Evolutionary conservation across 2,329 filamentous ascomycete genomes (phyloP).

Genomic region (Xylariaceae sp.): DNA sequence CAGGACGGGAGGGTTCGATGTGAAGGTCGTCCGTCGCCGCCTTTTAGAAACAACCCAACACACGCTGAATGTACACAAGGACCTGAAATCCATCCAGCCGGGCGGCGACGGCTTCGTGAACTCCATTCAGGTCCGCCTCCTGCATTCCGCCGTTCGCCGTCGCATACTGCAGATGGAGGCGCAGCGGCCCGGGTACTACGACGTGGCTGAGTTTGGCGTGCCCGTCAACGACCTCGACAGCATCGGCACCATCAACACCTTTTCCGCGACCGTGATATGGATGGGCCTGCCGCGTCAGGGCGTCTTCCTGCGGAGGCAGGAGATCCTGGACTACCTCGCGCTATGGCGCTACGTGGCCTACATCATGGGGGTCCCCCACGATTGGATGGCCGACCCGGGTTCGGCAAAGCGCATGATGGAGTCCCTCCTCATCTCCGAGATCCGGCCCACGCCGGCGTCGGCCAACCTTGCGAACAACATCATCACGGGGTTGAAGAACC

Average conservation of each 20-base stretch:
- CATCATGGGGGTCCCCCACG: constrained; percentile 63
- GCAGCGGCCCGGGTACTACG: constrained; percentile 57
- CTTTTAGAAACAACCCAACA: constrained; percentile 68
- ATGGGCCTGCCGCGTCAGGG: constrained; percentile 64
- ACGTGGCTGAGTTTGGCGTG: constrained; percentile 51
- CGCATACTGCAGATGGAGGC: constrained; percentile 56
- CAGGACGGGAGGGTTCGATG: constrained; percentile 68
- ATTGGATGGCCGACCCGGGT: constrained; percentile 50
- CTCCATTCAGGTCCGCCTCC: constrained; percentile 61
- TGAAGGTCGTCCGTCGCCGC: constrained; percentile 59
- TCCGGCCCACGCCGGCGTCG: constrained; percentile 58
- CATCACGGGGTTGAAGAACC: constrained; percentile 59
- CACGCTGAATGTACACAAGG: constrained; percentile 64
- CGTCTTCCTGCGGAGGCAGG: constrained; percentile 55
- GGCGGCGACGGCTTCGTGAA: constrained; percentile 61
- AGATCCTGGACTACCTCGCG: constrained; percentile 65
- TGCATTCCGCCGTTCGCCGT: constrained; percentile 62
- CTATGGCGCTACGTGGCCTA: constrained; percentile 72
- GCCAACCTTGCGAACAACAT: constrained; percentile 69
- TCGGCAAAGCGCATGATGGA: constrained; percentile 62
- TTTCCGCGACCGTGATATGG: constrained; percentile 64
- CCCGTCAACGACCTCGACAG: constrained; percentile 73
- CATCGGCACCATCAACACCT: constrained; percentile 65
- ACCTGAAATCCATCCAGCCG: constrained; percentile 59
- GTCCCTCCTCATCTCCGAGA: constrained; percentile 58